These are phyloP conservation scores for Dichotomopilus funicola DNA, from an alignment of 2,329 filamentous ascomycete genomes.

Conservation along the genomic window DNA sequence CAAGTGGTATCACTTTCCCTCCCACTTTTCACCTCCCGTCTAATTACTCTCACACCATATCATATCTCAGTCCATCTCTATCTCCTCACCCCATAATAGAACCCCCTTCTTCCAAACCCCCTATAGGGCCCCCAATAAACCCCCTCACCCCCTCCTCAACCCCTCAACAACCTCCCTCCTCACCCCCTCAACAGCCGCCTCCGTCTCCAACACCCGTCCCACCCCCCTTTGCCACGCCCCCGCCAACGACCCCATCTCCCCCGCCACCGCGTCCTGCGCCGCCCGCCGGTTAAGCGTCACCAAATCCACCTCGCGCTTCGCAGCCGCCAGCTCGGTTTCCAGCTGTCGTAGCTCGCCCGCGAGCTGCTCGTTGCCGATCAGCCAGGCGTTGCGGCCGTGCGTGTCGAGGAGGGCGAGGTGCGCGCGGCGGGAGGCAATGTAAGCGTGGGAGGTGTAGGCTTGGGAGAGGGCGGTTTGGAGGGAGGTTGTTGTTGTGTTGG, in stretches of 20 bases:
- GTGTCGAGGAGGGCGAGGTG: slow-evolving; percentile 68
- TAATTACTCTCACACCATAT: not conserved
- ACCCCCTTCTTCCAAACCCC: not conserved
- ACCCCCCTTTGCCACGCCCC: slow-evolving; percentile 75
- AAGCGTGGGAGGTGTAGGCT: slow-evolving; percentile 44
- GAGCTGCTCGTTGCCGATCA: slow-evolving; percentile 73
- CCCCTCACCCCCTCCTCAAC: slow-evolving; percentile 41
- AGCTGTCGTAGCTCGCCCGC: slow-evolving; percentile 64
- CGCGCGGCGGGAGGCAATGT: slow-evolving; percentile 44
- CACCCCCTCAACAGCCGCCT: slow-evolving; percentile 73
- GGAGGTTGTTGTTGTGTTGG: slow-evolving; percentile 22
- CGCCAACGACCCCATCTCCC: slow-evolving; percentile 64
- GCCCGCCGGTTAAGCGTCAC: slow-evolving; percentile 64
- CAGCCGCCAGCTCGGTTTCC: slow-evolving; percentile 67
- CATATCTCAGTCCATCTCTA: not conserved
- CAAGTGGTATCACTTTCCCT: not conserved
- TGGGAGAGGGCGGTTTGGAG: slow-evolving; percentile 57
- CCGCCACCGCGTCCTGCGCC: slow-evolving; percentile 63
- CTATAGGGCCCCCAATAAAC: too few species aligned
- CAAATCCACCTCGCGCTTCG: slow-evolving; percentile 63
- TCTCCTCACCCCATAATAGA: not conserved
- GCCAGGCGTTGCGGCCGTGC: slow-evolving; percentile 85
- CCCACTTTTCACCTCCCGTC: too few species aligned
- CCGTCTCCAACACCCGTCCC: slow-evolving; percentile 74
- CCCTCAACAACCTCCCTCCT: slow-evolving; percentile 57